These are phyloP conservation scores for Paraphaeosphaeria sporulosa DNA, from an alignment of 2,329 filamentous ascomycete species.

Conservation along the genomic window DNA sequence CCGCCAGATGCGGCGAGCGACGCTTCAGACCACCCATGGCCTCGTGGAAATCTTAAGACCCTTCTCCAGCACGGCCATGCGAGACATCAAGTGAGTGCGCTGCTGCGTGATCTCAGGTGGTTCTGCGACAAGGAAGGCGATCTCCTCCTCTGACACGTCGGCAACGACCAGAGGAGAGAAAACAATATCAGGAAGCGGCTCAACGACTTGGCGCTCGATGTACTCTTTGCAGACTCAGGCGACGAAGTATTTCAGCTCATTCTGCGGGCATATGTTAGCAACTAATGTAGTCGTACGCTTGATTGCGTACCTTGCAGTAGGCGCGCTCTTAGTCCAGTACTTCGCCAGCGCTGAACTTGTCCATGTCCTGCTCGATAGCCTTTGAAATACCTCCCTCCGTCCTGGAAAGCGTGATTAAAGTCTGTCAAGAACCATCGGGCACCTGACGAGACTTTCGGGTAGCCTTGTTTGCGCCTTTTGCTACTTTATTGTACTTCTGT, in stretches of 20 bases:
- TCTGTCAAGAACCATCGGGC: neutral
- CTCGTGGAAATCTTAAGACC: conserved; percentile 44
- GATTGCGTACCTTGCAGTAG: conserved; percentile 32
- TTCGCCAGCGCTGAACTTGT: conserved; percentile 38
- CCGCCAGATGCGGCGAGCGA: neutral
- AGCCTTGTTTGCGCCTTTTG: neutral
- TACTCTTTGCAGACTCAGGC: conserved; percentile 39
- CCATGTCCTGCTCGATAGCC: conserved; percentile 37
- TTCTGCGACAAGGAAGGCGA: conserved; percentile 47
- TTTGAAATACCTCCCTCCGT: conserved; percentile 8
- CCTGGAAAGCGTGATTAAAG: neutral
- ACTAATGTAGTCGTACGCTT: neutral
- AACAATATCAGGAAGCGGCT: conserved; percentile 32
- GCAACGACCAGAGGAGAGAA: conserved; percentile 41
- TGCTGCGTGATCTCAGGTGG: conserved; percentile 33
- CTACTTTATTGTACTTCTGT: conserved; percentile 25
- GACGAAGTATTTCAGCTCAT: conserved; percentile 44
- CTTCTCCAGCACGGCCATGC: conserved; percentile 45
- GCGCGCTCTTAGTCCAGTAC: conserved; percentile 44
- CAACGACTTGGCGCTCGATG: conserved; percentile 46
- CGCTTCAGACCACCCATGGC: conserved; percentile 13
- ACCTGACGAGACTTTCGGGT: neutral
- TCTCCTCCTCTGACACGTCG: conserved; percentile 43
- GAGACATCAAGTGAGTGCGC: conserved; percentile 36
- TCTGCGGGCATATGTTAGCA: conserved; percentile 21